Evolutionary conservation across 139 green algal species (phyloP).

Genomic region (Yamagishiella unicocca): DNA sequence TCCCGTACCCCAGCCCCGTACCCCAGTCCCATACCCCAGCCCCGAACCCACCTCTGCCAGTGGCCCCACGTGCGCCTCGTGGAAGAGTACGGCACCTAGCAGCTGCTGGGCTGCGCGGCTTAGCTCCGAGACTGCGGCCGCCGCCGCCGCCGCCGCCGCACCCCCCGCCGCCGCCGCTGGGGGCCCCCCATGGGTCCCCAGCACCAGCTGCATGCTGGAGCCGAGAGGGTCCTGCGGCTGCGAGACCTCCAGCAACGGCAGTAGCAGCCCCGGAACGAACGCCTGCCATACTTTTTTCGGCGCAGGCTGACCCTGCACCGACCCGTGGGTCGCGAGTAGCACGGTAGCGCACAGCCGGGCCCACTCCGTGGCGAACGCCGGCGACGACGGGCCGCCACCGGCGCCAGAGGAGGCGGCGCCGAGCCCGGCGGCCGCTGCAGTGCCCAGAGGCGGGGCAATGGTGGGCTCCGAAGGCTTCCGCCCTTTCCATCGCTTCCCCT

Average conservation of each 20-base stretch:
- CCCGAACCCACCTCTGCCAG: conserved; percentile 31
- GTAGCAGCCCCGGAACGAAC: conserved; percentile 22
- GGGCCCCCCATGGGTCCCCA: background rate
- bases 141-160: background rate
- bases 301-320: background rate
- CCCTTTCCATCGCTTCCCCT: background rate
- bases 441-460: no score
- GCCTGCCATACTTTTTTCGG: conserved; percentile 39
- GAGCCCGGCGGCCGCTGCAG: background rate
- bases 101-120: background rate
- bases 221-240: background rate
- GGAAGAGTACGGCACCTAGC: conserved; percentile 27
- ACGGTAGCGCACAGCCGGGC: background rate
- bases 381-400: background rate
- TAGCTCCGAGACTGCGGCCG: background rate
- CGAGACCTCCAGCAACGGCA: conserved; percentile 36
- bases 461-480: background rate
- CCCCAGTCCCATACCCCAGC: no score
- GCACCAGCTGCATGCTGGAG: background rate
- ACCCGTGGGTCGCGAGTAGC: background rate
- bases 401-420: background rate
- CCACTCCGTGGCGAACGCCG: background rate
- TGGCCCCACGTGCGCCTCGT: conserved; percentile 27
- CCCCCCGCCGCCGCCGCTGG: background rate
- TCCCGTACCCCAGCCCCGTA: no score